Base-by-base conservation (phyloP, 2,329 filamentous ascomycete genomes). In the Dryadomyces sulphureus region DNA sequence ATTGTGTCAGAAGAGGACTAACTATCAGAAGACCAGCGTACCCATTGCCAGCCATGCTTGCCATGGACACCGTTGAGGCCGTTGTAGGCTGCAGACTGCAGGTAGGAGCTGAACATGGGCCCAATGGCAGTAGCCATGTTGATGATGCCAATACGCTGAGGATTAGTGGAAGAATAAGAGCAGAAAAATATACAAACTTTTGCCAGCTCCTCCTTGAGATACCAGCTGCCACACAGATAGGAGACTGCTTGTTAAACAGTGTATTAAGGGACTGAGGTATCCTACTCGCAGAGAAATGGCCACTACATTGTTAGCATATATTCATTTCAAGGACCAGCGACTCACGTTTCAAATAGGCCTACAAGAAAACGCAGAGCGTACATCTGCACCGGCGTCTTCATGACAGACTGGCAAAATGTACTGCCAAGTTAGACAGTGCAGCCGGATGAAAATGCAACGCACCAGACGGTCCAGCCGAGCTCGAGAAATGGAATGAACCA, bases 1-100 rank as follows among this genome's bases (percentile, higher is more conserved):
- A 49, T 7, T 4, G 21, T 17, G 19, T 7, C 7, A 21, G 8
- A 21, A 12, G 5, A 17, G 34, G 9, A 9, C 5, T 4, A 38
- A 6, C 36, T 8, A 20, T 8, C 14, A 21, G 34, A 6, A 17
- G 12, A 19, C 36, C 38, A n/a, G 20, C 43, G 30, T 38, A 38
- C 48, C 69, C 64, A 70, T 41, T 63, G 57, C 69, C 69, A 74
- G 0, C 71, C 72, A 0, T 66, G 57, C 55, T 69, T 64, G 0
- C 70, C 71, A 4, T 57, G 58, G 0, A 67, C 60, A 0, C 69
- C 70, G 17, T 70, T 67, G 0, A 73, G 59, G 22, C 68, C 68
- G 12, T 60, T 68, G 52, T 74, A 73, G 0, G 68, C 68, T 0
- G 56, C 60, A 1, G 61, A 58, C n/a, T 62, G 61, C 0, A 63